Conservation (phyloP, 192 early-diverging fungal species). For the Linderina pennispora region DNA sequence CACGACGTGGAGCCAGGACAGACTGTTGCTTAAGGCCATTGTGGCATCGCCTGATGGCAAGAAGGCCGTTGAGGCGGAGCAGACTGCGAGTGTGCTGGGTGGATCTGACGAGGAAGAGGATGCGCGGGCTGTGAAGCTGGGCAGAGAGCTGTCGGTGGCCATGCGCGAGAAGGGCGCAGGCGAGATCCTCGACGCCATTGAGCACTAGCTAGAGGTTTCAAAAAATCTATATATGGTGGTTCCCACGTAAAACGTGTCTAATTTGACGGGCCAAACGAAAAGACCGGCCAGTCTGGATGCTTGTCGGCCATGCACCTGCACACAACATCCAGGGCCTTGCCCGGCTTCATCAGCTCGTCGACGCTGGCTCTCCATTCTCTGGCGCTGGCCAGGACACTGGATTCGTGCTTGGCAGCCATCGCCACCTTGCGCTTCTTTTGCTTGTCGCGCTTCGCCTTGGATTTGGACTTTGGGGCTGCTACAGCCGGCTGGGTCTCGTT, state of each 20-base stretch:
- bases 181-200: constrained; percentile 51
- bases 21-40: constrained; percentile 53
- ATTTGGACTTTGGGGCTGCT: constrained; percentile 1
- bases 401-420: background rate
- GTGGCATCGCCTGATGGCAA: constrained; percentile 76
- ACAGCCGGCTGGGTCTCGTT: background rate
- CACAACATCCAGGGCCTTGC: constrained; percentile 1
- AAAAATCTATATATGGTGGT: too few species aligned
- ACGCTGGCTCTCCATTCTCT: constrained; percentile 14
- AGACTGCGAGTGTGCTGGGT: background rate
- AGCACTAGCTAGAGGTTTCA: background rate
- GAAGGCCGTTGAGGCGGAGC: constrained; percentile 52
- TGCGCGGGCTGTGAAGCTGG: constrained; percentile 37
- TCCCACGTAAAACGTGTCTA: too few species aligned
- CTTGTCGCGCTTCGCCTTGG: constrained; percentile 7
- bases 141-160: constrained; percentile 33
- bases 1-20: constrained; percentile 40
- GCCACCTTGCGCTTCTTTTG: constrained; percentile 10
- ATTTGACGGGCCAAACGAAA: too few species aligned
- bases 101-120: constrained; percentile 1
- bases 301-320: constrained; percentile 4
- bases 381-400: background rate
- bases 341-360: background rate
- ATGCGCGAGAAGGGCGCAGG: constrained; percentile 51
- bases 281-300: constrained; percentile 29